A percentile compares a stretch with the other conserved stretches of the same genome.
Conservation (phyloP, 1,284 basidiomycete genomes). For the Leccinum variabile region DNA sequence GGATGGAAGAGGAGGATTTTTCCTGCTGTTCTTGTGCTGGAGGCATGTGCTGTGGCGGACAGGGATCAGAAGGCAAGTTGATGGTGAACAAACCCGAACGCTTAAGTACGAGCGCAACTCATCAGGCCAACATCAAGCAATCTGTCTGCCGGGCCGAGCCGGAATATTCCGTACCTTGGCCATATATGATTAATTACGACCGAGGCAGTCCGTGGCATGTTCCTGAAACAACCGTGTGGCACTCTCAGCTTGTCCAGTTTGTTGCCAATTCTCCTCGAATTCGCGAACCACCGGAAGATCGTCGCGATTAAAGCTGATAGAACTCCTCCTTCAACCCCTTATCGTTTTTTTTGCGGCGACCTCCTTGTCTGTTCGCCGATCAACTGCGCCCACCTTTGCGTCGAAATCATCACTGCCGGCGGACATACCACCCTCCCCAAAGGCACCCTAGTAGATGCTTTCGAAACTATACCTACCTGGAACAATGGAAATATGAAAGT, state of each 20-base stretch:
- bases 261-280: slow-evolving; percentile 15
- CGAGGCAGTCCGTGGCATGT: slow-evolving; percentile 17
- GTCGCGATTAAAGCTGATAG: slow-evolving; percentile 30
- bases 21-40: slow-evolving; percentile 45
- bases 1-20: slow-evolving; percentile 45
- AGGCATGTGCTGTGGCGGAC: slow-evolving; percentile 35
- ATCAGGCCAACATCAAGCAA: slow-evolving; percentile 9
- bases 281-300: slow-evolving; percentile 24
- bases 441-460: slow-evolving; percentile 4
- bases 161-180: slow-evolving; percentile 26
- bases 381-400: slow-evolving; percentile 15
- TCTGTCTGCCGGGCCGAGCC: slow-evolving; percentile 29
- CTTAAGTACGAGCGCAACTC: slow-evolving; percentile 28
- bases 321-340: slow-evolving; percentile 16
- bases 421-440: slow-evolving; percentile 7
- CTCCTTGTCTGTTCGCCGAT: slow-evolving; percentile 25
- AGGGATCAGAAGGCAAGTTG: slow-evolving; percentile 8
- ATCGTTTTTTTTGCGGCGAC: slow-evolving; percentile 4
- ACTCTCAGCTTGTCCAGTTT: neutral
- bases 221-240: slow-evolving; percentile 32
- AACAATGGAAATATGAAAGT: neutral
- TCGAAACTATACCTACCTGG: slow-evolving; percentile 1
- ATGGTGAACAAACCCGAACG: slow-evolving; percentile 16
- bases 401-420: slow-evolving; percentile 3
- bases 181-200: slow-evolving; percentile 28